A percentile compares a stretch with the other conserved stretches of the same genome.
Evolutionary conservation across 225 moss, liverwort and hornwort genomes (phyloP).

Genomic region (Polytrichum commune): DNA sequence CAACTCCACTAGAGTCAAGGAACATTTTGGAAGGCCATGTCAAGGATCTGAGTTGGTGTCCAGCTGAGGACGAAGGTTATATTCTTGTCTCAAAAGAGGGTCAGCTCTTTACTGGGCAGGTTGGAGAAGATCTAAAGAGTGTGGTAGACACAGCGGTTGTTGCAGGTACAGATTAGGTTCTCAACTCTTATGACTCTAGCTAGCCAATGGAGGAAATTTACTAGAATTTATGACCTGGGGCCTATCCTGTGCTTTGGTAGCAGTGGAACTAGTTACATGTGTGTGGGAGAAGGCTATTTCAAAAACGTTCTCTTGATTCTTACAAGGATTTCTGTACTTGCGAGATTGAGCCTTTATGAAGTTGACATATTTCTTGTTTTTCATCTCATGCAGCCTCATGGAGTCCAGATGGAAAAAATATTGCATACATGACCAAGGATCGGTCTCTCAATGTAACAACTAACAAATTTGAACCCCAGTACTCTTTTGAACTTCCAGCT

Average conservation of each 20-base stretch:
- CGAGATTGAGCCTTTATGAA: constrained; percentile 2
- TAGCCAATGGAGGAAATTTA: no score
- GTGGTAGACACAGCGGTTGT: constrained; percentile 57
- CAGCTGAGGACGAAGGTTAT: constrained; percentile 56
- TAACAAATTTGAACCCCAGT: constrained; percentile 45
- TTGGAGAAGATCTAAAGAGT: constrained; percentile 58
- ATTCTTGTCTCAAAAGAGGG: constrained; percentile 65
- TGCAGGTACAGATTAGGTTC: constrained; percentile 51
- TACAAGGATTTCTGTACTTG: no score
- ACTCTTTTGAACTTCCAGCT: constrained; percentile 61
- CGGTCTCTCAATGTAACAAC: constrained; percentile 50
- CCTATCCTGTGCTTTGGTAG: no score
- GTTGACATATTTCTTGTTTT: constrained; percentile 13
- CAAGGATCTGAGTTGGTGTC: constrained; percentile 90
- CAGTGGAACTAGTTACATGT: no score
- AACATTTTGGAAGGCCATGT: constrained; percentile 44
- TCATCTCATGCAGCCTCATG: constrained; percentile 65
- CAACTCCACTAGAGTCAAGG: constrained; percentile 56
- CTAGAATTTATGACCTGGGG: no score
- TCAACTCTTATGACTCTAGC: constrained; percentile 1
- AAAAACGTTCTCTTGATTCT: no score
- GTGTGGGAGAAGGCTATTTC: no score
- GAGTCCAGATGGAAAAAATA: constrained; percentile 84
- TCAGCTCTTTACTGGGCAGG: constrained; percentile 56
- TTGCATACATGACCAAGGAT: constrained; percentile 60